Evolutionary conservation across 1,139 yeast genomes (phyloP).

Genomic region (Scheffersomyces quercinus): DNA sequence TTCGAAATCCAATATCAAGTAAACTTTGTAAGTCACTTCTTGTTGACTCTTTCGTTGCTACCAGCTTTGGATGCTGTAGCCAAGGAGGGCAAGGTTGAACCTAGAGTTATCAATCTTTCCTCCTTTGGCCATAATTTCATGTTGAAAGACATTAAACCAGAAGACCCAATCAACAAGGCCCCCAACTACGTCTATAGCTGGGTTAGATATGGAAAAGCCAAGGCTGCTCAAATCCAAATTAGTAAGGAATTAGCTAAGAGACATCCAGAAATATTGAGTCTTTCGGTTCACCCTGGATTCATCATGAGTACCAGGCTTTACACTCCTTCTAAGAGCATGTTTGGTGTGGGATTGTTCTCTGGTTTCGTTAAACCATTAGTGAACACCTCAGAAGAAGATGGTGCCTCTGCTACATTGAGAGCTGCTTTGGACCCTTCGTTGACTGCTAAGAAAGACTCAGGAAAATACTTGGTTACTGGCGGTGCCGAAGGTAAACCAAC

Average conservation of each 20-base stretch:
- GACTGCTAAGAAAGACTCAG: conserved; percentile 27
- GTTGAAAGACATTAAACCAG: conserved; percentile 25
- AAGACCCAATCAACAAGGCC: conserved; percentile 20
- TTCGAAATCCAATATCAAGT: conserved; percentile 47
- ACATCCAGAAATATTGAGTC: conserved; percentile 33
- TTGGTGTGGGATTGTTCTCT: conserved; percentile 25
- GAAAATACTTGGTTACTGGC: conserved; percentile 36
- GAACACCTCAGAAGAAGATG: conserved; percentile 38
- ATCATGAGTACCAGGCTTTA: conserved; percentile 38
- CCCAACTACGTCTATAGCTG: conserved; percentile 30
- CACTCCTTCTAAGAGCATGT: conserved; percentile 29
- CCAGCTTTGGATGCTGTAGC: conserved; percentile 27
- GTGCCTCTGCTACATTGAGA: conserved; percentile 33
- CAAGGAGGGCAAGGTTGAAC: conserved; percentile 16
- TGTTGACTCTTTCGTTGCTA: conserved; percentile 32
- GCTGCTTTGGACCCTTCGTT: conserved; percentile 35
- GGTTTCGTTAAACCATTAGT: conserved; percentile 13
- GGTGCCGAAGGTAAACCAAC: conserved; percentile 30
- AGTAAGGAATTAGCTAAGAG: conserved; percentile 26
- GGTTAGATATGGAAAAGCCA: conserved; percentile 39
- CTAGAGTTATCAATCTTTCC: conserved; percentile 35
- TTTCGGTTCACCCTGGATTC: conserved; percentile 44
- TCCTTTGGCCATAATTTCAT: conserved; percentile 36
- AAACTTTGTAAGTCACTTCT: conserved; percentile 35
- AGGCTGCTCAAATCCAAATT: conserved; percentile 34